These are phyloP conservation scores for Erucastrum elatum DNA, from an alignment of 345 rosid species.

Conservation along the genomic window DNA sequence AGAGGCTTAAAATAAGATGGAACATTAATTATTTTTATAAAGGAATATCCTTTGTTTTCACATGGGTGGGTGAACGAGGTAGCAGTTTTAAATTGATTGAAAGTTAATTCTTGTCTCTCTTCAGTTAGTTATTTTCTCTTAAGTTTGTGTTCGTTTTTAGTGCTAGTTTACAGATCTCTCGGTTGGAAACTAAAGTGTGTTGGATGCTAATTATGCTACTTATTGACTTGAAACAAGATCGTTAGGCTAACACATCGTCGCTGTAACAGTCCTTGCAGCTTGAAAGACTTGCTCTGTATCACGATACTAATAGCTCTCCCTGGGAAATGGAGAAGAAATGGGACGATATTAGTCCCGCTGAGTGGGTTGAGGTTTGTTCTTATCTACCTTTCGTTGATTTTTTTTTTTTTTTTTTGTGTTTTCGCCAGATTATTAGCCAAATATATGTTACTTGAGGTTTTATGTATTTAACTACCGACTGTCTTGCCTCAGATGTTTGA, in stretches of 20 bases:
- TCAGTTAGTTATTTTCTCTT: constrained; percentile 9
- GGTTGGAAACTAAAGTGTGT: constrained; percentile 12
- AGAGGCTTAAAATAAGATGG: constrained; percentile 16
- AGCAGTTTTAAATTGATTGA: constrained; percentile 6
- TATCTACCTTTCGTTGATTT: constrained; percentile 8
- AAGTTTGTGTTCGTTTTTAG: constrained; percentile 18
- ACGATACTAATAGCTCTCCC: constrained; percentile 76
- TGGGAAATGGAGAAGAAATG: constrained; percentile 85
- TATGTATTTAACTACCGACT: constrained; percentile 12
- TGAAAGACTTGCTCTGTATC: constrained; percentile 93
- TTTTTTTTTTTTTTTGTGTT: not conserved
- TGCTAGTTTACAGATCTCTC: constrained; percentile 15
- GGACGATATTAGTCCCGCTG: constrained; percentile 86
- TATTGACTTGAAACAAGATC: constrained; percentile 12
- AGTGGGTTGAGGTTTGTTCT: constrained; percentile 90
- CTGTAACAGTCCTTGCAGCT: constrained; percentile 82
- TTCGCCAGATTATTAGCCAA: not conserved
- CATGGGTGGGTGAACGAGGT: constrained; percentile 16
- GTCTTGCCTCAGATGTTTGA: constrained; percentile 71
- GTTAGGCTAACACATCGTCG: constrained; percentile 35
- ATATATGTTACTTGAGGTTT: constrained; percentile 9
- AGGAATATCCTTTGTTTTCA: not conserved
- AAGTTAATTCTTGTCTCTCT: constrained; percentile 15
- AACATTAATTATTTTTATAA: constrained; percentile 8
- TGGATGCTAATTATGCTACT: constrained; percentile 20